phyloP scores from a whole-genome alignment of 2,329 filamentous ascomycete species.

The Rutstroemia sydowiana region DNA sequence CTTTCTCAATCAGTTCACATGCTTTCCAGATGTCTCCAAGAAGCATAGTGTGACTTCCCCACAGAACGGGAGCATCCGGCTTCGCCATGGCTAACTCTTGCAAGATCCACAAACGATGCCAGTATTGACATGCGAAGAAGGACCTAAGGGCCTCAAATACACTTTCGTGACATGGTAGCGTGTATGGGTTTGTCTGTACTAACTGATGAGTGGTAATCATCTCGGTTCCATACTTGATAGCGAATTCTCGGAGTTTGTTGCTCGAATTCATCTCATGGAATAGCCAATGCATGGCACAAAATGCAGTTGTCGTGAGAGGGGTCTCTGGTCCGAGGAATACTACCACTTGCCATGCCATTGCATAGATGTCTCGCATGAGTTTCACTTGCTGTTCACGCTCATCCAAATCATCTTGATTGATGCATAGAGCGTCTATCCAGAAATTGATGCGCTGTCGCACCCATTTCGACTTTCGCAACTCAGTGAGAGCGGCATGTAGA shows the following conservation, averaged over 20 bases:
- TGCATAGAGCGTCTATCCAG: slow-evolving; percentile 13
- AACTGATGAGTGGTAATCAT: not conserved
- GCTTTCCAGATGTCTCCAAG: slow-evolving; percentile 6
- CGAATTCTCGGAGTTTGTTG: slow-evolving; percentile 1
- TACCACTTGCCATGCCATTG: slow-evolving; percentile 4
- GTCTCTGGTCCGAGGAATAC: not conserved
- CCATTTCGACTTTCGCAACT: slow-evolving; percentile 1
- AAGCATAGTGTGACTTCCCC: not conserved
- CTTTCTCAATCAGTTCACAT: not conserved
- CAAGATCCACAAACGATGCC: slow-evolving; percentile 8
- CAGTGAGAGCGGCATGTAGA: not conserved
- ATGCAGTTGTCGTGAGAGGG: not conserved
- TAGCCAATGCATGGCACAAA: not conserved
- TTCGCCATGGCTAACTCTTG: slow-evolving; percentile 7
- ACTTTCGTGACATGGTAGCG: slow-evolving; percentile 1
- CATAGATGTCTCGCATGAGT: slow-evolving; percentile 11
- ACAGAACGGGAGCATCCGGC: slow-evolving; percentile 1
- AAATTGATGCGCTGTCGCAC: not conserved
- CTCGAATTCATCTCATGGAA: not conserved
- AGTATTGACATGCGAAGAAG: slow-evolving; percentile 6
- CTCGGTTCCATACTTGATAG: slow-evolving; percentile 1
- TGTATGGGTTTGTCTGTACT: not conserved
- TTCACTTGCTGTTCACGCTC: slow-evolving; percentile 11
- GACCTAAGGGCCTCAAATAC: not conserved
- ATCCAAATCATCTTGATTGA: slow-evolving; percentile 11